These are phyloP conservation scores for Phytophthora rubi DNA, from an alignment of 352 stramenopile genomes.

Conservation along the genomic window DNA sequence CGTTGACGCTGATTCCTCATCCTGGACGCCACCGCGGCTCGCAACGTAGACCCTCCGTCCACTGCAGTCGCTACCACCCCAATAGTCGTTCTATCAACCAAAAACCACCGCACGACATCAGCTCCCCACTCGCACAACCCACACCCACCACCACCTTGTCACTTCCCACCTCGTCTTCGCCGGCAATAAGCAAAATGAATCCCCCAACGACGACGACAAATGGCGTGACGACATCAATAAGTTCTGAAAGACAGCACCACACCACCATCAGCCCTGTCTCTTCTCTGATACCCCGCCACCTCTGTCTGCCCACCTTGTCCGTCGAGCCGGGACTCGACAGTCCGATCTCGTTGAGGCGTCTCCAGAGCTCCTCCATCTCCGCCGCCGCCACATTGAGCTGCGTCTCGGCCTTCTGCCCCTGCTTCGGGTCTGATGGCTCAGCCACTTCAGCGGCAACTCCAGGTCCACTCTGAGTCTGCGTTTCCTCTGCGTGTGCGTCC, in stretches of 20 bases:
- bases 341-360: slow-evolving; percentile 79
- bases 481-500: not conserved
- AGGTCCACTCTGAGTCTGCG: not conserved
- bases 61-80: slow-evolving; percentile 70
- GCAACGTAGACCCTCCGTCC: slow-evolving; percentile 77
- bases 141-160: not conserved
- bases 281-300: not conserved
- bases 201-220: slow-evolving; percentile 80
- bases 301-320: slow-evolving; percentile 52
- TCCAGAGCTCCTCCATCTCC: slow-evolving; percentile 88
- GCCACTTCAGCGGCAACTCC: not conserved
- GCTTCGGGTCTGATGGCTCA: slow-evolving; percentile 32
- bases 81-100: slow-evolving; percentile 42
- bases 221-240: slow-evolving; percentile 80
- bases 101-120: not conserved
- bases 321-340: slow-evolving; percentile 58
- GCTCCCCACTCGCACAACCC: not conserved
- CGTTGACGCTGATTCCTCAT: slow-evolving; percentile 84
- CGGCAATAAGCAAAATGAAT: slow-evolving; percentile 86
- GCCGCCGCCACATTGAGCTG: slow-evolving; percentile 73
- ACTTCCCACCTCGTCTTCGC: slow-evolving; percentile 58
- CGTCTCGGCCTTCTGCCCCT: slow-evolving; percentile 51
- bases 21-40: slow-evolving; percentile 77
- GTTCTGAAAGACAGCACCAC: slow-evolving; percentile 44
- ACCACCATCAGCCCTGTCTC: not conserved